Evolutionary conservation across 108 stramenopile genomes (phyloP).

Genomic region (Heterococcus sp.): DNA sequence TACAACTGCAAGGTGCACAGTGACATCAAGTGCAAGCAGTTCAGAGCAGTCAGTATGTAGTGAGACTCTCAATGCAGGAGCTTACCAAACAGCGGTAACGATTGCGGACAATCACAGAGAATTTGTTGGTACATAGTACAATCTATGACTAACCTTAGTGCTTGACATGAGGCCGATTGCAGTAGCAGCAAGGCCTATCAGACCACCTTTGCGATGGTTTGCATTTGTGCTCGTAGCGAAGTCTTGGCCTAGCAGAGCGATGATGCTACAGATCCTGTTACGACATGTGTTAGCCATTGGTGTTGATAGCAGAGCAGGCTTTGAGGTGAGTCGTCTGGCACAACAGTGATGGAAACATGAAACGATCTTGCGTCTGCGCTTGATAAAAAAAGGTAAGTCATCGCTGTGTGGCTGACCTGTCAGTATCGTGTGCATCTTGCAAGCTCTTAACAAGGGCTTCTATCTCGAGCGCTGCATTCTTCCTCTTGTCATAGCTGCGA

Average conservation of each 20-base stretch:
- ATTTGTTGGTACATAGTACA: too few species aligned
- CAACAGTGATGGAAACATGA: too few species aligned
- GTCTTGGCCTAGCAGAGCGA: slow-evolving; percentile 82
- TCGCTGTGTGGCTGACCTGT: too few species aligned
- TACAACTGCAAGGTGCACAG: slow-evolving; percentile 27
- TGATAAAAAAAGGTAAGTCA: too few species aligned
- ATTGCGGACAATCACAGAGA: too few species aligned
- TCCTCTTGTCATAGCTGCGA: slow-evolving; percentile 96
- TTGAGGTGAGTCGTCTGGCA: too few species aligned
- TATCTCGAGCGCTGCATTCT: slow-evolving; percentile 94
- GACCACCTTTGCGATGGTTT: slow-evolving; percentile 94
- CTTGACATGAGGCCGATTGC: slow-evolving; percentile 81
- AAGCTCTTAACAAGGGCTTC: slow-evolving; percentile 83
- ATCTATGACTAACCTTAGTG: slow-evolving; percentile 62
- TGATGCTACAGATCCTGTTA: slow-evolving; percentile 71
- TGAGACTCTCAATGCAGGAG: too few species aligned
- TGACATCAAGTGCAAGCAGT: neutral
- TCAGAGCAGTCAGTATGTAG: too few species aligned
- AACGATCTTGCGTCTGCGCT: too few species aligned
- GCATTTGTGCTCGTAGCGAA: slow-evolving; percentile 93
- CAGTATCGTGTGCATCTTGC: slow-evolving; percentile 57
- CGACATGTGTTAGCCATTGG: neutral
- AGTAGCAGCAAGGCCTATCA: slow-evolving; percentile 92
- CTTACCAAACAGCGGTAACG: too few species aligned
- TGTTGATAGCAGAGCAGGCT: too few species aligned